These are phyloP conservation scores for Penicillium sp. DNA, from an alignment of 2,329 filamentous ascomycete genomes.

Conservation along the genomic window DNA sequence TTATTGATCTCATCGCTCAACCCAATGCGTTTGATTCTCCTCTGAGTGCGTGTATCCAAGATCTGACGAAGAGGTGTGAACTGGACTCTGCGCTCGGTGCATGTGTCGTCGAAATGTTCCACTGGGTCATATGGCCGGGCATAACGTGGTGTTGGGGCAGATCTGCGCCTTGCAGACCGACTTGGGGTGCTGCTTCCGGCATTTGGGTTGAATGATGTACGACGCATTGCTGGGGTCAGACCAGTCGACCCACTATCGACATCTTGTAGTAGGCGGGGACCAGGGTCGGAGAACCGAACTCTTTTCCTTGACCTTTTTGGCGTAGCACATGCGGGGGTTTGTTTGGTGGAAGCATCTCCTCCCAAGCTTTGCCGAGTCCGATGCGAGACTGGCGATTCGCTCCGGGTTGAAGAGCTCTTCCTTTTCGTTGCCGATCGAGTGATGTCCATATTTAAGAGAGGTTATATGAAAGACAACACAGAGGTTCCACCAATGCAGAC, in stretches of 20 bases:
- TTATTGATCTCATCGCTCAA: constrained; percentile 51
- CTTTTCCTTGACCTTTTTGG: constrained; percentile 42
- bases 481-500: constrained; percentile 4
- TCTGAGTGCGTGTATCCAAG: constrained; percentile 44
- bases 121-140: constrained; percentile 24
- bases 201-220: constrained; percentile 37
- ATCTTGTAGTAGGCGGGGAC: constrained; percentile 27
- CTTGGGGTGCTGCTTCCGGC: constrained; percentile 31
- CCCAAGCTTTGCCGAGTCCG: constrained; percentile 17
- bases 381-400: constrained; percentile 18
- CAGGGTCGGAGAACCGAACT: constrained; percentile 50
- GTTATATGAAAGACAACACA: not conserved
- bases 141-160: constrained; percentile 33
- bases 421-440: constrained; percentile 30
- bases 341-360: not conserved
- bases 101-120: constrained; percentile 19
- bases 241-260: constrained; percentile 37
- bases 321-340: constrained; percentile 17
- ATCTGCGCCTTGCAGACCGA: constrained; percentile 33
- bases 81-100: constrained; percentile 39
- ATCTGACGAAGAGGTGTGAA: constrained; percentile 49
- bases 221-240: constrained; percentile 47
- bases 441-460: constrained; percentile 24
- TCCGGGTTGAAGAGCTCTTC: constrained; percentile 20
- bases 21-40: constrained; percentile 47